Conservation (phyloP, 179 eudicot genomes). For the Heliamphora pulchella region DNA sequence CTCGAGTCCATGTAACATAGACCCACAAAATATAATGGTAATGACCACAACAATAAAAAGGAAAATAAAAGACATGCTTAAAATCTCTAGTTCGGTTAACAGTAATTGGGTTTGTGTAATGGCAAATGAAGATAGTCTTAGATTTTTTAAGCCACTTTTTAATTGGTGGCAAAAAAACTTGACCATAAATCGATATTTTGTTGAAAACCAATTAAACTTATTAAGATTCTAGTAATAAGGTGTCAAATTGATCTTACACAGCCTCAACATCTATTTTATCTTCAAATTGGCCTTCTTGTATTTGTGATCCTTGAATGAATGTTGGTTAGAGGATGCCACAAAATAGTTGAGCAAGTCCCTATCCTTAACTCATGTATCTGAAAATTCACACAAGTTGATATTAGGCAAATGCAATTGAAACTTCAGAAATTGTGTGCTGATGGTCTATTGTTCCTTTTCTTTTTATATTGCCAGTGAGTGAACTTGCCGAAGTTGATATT, state of each 20-base stretch:
- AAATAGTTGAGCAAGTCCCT: background rate
- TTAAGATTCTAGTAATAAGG: too few relatives aligned
- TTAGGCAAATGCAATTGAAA: background rate
- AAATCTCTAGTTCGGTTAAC: too few relatives aligned
- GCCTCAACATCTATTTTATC: background rate
- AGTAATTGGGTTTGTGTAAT: too few relatives aligned
- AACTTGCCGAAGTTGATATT: conserved; percentile 57
- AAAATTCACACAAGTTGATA: background rate
- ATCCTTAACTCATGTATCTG: background rate
- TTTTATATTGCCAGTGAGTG: conserved; percentile 39
- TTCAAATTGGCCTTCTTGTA: background rate
- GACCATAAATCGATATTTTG: too few relatives aligned
- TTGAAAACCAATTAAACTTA: too few relatives aligned
- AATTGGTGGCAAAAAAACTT: too few relatives aligned
- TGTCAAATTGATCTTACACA: background rate
- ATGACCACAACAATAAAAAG: too few relatives aligned
- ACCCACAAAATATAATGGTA: too few relatives aligned
- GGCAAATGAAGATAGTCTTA: too few relatives aligned
- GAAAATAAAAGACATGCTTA: too few relatives aligned
- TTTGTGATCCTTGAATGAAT: background rate
- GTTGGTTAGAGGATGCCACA: background rate
- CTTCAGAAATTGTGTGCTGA: background rate
- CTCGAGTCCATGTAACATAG: too few relatives aligned
- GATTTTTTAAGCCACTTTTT: too few relatives aligned
- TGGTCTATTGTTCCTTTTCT: conserved; percentile 18